Evolutionary conservation across 2,329 filamentous ascomycete genomes (phyloP).

Genomic region (Fusarium nelsonii): DNA sequence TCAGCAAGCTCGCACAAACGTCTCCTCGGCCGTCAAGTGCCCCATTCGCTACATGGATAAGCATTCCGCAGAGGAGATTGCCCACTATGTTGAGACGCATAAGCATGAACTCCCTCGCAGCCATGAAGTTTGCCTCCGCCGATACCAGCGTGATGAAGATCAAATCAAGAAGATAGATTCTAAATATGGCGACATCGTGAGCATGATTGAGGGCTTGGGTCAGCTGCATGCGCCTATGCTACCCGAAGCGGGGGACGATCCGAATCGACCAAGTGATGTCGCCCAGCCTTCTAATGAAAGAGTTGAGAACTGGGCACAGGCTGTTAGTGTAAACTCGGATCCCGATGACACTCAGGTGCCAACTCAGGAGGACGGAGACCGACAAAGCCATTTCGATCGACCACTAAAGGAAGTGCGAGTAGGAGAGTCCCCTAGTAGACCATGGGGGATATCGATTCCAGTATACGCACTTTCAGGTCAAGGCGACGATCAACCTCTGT

Average conservation of each 20-base stretch:
- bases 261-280: conserved; percentile 57
- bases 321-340: conserved; percentile 70
- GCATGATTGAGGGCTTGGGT: conserved; percentile 92
- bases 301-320: conserved; percentile 88
- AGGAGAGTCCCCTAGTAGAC: conserved; percentile 91
- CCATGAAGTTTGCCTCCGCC: conserved; percentile 90
- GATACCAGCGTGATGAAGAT: conserved; percentile 88
- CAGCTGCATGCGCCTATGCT: conserved; percentile 90
- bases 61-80: conserved; percentile 92
- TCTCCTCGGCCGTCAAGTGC: conserved; percentile 74
- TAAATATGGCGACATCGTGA: conserved; percentile 92
- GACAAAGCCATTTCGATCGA: conserved; percentile 83
- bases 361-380: conserved; percentile 62
- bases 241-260: conserved; percentile 66
- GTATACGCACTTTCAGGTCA: conserved; percentile 59
- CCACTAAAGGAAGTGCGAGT: conserved; percentile 90
- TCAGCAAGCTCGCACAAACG: conserved; percentile 63
- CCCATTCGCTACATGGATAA: conserved; percentile 94
- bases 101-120: conserved; percentile 95
- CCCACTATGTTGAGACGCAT: conserved; percentile 92
- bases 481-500: conserved; percentile 59
- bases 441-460: conserved; percentile 92
- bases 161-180: conserved; percentile 90
- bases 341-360: conserved; percentile 51
- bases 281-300: conserved; percentile 73